Conservation (phyloP, 768 basidiomycete species). For the Leccinellum luteum region DNA sequence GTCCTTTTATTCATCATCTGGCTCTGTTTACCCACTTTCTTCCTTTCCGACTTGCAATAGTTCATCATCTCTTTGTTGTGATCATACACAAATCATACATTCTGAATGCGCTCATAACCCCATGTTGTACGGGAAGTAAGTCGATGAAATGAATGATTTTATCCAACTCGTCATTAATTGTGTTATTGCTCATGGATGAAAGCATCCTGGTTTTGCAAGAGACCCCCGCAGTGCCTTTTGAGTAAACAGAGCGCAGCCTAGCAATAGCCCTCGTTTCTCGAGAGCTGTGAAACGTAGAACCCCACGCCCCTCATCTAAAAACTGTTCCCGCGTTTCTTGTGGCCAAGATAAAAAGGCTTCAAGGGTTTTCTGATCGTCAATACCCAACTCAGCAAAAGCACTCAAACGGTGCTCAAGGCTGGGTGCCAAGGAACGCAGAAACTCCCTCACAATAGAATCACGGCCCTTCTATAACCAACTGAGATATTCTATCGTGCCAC, state of each 20-base stretch:
- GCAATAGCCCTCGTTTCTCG: conserved; percentile 18
- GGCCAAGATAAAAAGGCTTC: conserved; percentile 26
- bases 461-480: background rate
- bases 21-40: conserved; percentile 16
- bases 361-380: conserved; percentile 22
- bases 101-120: conserved; percentile 2
- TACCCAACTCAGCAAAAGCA: conserved; percentile 21
- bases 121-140: conserved; percentile 4
- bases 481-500: background rate
- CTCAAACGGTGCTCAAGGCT: conserved; percentile 19
- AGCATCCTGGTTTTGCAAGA: background rate
- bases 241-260: conserved; percentile 3
- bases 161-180: background rate
- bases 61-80: conserved; percentile 21
- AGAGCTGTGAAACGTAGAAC: conserved; percentile 20
- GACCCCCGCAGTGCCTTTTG: conserved; percentile 7
- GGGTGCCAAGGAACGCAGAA: conserved; percentile 21
- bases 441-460: conserved; percentile 5
- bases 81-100: conserved; percentile 24
- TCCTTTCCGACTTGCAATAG: conserved; percentile 25
- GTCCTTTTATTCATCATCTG: conserved; percentile 19
- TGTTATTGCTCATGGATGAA: background rate
- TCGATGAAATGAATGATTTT: conserved; percentile 1
- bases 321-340: conserved; percentile 8
- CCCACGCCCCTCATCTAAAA: conserved; percentile 12